Evolutionary conservation across 2,329 filamentous ascomycete genomes (phyloP).

Genomic region (Fusarium metavorans): DNA sequence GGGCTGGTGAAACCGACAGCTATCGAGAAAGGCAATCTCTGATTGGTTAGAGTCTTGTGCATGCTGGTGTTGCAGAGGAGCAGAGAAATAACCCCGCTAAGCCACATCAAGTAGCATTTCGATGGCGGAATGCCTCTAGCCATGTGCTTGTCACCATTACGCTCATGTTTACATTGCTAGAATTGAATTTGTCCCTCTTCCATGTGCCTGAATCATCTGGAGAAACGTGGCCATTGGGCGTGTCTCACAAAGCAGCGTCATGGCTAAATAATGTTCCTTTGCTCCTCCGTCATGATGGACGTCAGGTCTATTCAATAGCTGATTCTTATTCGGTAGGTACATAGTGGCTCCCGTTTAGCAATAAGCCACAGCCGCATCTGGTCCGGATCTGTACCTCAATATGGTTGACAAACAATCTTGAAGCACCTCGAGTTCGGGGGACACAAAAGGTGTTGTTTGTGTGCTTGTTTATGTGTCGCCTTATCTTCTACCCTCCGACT

Average conservation of each 20-base stretch:
- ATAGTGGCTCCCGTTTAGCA: neutral
- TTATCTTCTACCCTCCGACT: neutral
- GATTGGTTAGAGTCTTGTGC: conserved; percentile 31
- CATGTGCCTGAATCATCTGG: neutral
- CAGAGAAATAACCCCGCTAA: neutral
- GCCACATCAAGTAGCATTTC: conserved; percentile 1
- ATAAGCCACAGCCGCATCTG: neutral
- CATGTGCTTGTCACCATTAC: neutral
- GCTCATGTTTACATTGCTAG: neutral
- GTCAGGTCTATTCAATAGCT: neutral
- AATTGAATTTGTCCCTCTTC: neutral
- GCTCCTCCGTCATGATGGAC: neutral
- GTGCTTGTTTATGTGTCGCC: neutral
- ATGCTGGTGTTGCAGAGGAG: neutral
- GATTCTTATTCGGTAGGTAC: neutral
- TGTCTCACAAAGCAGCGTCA: neutral
- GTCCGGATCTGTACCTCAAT: neutral
- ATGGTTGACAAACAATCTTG: neutral
- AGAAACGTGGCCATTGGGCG: neutral
- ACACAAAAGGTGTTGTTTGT: neutral
- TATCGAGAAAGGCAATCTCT: conserved; percentile 29
- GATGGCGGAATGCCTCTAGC: neutral
- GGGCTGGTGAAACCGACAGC: conserved; percentile 36
- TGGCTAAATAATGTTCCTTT: neutral
- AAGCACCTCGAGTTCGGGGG: neutral